Evolutionary conservation across 345 rosid genomes (phyloP).

Genomic region (Excoecaria agallocha): DNA sequence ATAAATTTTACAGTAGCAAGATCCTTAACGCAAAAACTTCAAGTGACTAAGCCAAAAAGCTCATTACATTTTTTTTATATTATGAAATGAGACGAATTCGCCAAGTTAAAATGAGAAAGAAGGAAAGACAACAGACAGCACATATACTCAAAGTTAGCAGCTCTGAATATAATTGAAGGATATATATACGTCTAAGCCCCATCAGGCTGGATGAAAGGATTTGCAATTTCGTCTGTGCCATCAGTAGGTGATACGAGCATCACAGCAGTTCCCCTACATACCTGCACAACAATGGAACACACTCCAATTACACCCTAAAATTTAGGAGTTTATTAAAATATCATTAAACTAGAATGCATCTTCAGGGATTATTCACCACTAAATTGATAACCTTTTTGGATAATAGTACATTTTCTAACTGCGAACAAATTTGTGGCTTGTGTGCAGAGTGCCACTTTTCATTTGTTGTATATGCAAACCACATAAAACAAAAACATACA

Average conservation of each 20-base stretch:
- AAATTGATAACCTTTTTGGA: neutral
- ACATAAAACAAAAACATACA: conserved; percentile 37
- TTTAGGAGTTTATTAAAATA: neutral
- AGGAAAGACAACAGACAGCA: neutral
- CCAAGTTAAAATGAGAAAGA: neutral
- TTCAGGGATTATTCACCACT: neutral
- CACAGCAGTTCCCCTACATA: conserved; percentile 96
- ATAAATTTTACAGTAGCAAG: conserved; percentile 3
- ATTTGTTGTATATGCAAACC: neutral
- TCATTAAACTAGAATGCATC: neutral
- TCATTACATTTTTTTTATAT: conserved; percentile 1
- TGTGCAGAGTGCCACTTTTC: neutral
- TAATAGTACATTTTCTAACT: neutral
- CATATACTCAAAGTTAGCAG: neutral
- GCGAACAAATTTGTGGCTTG: neutral
- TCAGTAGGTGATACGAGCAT: conserved; percentile 99
- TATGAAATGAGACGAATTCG: neutral
- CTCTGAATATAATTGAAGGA: neutral
- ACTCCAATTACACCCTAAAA: neutral
- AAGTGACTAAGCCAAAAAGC: neutral
- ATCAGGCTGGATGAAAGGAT: conserved; percentile 86
- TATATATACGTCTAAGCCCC: conserved; percentile 50
- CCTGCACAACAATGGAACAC: conserved; percentile 40
- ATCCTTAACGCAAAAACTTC: neutral
- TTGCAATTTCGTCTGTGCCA: conserved; percentile 97